Evolutionary conservation across 2,329 filamentous ascomycete species (phyloP).

Genomic region (Fusarium mundagurra): DNA sequence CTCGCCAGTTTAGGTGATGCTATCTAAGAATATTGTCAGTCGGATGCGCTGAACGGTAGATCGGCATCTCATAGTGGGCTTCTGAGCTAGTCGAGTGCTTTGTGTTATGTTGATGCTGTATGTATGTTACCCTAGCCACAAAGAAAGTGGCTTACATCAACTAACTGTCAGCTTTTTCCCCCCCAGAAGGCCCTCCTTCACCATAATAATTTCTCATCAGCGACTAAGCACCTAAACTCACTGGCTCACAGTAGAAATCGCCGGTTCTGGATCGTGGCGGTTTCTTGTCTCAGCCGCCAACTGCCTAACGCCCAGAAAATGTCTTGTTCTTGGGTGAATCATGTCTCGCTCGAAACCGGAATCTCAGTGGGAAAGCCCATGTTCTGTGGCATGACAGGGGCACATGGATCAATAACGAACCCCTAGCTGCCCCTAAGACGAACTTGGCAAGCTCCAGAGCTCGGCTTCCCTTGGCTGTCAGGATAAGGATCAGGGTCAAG

Average conservation of each 20-base stretch:
- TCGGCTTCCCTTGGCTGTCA: conserved; percentile 20
- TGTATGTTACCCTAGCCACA: background rate
- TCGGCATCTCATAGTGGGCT: background rate
- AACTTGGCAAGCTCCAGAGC: conserved; percentile 21
- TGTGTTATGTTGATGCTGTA: background rate
- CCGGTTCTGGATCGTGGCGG: conserved; percentile 32
- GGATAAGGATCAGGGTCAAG: conserved; percentile 33
- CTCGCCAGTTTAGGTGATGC: conserved; percentile 9
- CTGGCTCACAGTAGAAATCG: background rate
- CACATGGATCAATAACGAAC: conserved; percentile 12
- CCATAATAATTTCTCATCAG: background rate
- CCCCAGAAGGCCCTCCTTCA: background rate
- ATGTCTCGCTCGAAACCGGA: conserved; percentile 29
- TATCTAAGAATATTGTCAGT: background rate
- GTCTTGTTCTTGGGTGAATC: conserved; percentile 2
- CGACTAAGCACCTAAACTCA: background rate
- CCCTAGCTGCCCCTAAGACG: conserved; percentile 18
- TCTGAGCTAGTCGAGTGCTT: background rate
- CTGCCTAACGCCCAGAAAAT: background rate
- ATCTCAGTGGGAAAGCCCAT: conserved; percentile 1
- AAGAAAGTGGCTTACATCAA: conserved; percentile 11
- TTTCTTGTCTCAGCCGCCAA: conserved; percentile 25
- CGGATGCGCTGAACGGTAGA: background rate
- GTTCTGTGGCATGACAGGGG: conserved; percentile 3
- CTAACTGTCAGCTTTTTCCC: background rate